Percentiles rank a stretch among this genome's conserved stretches.
Conservation (phyloP, 2,329 filamentous ascomycete species). For the Colletotrichum agaves region DNA sequence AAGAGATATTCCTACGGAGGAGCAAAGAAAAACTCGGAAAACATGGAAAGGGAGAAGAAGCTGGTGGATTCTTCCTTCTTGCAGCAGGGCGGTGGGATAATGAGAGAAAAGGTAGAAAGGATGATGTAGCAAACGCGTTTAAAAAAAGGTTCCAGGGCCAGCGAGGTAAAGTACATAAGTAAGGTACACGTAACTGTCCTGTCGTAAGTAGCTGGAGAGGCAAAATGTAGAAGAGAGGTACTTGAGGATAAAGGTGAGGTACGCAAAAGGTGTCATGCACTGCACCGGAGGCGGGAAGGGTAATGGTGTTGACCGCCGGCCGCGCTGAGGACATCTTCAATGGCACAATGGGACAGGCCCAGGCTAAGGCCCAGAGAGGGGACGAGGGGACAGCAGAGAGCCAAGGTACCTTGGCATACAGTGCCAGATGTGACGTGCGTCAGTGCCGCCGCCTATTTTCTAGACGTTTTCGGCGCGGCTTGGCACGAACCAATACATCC, state of each 20-base stretch:
- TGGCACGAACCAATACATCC: constrained; percentile 5
- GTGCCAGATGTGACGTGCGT: constrained; percentile 19
- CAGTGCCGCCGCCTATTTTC: constrained; percentile 1
- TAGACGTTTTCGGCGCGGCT: not conserved
- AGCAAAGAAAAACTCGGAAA: not conserved
- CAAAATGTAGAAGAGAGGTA: not conserved
- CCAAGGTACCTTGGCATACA: not conserved
- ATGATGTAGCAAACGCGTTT: not conserved
- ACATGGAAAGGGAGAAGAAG: not conserved
- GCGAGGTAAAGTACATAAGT: too few species aligned
- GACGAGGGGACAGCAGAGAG: not conserved
- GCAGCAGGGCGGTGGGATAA: constrained; percentile 4
- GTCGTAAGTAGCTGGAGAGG: not conserved
- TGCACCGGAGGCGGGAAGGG: too few species aligned
- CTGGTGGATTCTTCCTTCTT: not conserved
- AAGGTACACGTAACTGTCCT: not conserved
- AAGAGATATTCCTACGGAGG: not conserved
- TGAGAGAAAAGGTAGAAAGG: not conserved
- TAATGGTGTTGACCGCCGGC: too few species aligned
- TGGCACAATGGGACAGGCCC: not conserved
- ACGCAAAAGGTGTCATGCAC: too few species aligned
- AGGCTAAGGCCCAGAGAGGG: constrained; percentile 15
- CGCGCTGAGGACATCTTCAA: too few species aligned
- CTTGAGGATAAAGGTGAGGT: not conserved
- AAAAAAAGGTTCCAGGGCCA: constrained; percentile 2